phyloP scores from a whole-genome alignment of 352 stramenopile species.

The Globisporangium acanthophoron region DNA sequence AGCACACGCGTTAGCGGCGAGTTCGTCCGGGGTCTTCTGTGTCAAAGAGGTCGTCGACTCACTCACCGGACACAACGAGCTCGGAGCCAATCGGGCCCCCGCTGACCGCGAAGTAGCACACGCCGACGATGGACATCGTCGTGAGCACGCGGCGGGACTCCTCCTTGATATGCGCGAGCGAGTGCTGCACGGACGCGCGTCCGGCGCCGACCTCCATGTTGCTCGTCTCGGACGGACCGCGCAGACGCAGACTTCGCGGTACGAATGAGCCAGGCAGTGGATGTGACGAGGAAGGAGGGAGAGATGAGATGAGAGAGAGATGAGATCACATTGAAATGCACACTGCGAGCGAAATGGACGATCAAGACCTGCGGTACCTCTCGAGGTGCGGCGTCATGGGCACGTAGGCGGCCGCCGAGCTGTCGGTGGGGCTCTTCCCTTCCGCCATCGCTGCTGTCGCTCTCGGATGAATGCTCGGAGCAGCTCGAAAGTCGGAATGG shows the following conservation, averaged over 20 bases:
- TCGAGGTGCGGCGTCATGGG: slow-evolving; percentile 29
- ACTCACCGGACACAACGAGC: slow-evolving; percentile 37
- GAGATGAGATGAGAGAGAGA: slow-evolving; percentile 5
- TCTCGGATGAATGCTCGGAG: neutral
- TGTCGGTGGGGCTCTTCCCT: neutral
- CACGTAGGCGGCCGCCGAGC: slow-evolving; percentile 15
- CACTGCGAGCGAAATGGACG: neutral
- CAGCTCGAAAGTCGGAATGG: slow-evolving; percentile 1
- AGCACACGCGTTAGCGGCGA: neutral
- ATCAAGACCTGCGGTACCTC: slow-evolving; percentile 12
- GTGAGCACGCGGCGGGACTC: slow-evolving; percentile 41
- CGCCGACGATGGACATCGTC: slow-evolving; percentile 45
- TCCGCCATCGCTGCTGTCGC: neutral
- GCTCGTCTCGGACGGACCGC: slow-evolving; percentile 23
- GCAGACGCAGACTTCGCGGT: slow-evolving; percentile 11
- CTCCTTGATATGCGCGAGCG: slow-evolving; percentile 34
- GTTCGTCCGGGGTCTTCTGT: neutral
- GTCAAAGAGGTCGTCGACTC: neutral
- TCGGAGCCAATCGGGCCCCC: slow-evolving; percentile 35
- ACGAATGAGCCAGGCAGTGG: neutral
- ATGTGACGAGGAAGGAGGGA: neutral
- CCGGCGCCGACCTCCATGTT: slow-evolving; percentile 23
- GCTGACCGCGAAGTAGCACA: slow-evolving; percentile 56
- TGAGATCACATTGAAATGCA: neutral
- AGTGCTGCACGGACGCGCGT: slow-evolving; percentile 22